These are phyloP conservation scores for Colletotrichum paranaense DNA, from an alignment of 2,329 filamentous ascomycete species.

Conservation along the genomic window DNA sequence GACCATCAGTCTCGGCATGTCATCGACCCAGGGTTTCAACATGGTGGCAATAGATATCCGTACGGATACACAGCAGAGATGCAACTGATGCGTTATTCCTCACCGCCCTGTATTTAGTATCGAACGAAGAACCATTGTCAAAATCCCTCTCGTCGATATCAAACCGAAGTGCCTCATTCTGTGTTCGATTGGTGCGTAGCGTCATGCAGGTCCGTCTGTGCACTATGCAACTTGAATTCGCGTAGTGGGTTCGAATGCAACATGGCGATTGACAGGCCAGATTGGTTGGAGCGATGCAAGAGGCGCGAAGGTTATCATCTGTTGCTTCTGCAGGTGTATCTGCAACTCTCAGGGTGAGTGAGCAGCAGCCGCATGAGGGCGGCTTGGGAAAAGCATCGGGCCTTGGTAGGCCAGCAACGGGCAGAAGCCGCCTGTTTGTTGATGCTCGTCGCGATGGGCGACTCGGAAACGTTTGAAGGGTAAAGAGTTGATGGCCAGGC, in stretches of 20 bases:
- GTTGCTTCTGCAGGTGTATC: conserved; percentile 14
- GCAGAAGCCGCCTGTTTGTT: conserved; percentile 17
- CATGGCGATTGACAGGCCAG: conserved; percentile 28
- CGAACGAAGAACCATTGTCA: conserved; percentile 5
- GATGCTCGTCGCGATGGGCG: conserved; percentile 20
- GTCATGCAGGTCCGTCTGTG: conserved; percentile 38
- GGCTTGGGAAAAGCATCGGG: not conserved
- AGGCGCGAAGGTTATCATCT: conserved; percentile 22
- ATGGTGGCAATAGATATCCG: no score
- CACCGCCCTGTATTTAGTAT: not conserved
- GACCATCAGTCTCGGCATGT: conserved; percentile 5
- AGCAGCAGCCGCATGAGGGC: not conserved
- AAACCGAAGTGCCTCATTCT: conserved; percentile 14
- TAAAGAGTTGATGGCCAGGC: conserved; percentile 15
- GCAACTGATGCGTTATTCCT: not conserved
- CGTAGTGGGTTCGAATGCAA: conserved; percentile 27
- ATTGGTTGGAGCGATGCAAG: conserved; percentile 19
- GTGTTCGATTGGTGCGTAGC: conserved; percentile 32
- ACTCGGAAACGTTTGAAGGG: conserved; percentile 29
- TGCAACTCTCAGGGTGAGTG: conserved; percentile 35
- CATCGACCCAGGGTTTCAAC: not conserved
- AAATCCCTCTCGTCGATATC: conserved; percentile 22
- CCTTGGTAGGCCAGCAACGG: conserved; percentile 19
- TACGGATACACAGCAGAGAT: not conserved
- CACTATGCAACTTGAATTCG: conserved; percentile 29